These are phyloP conservation scores for Amylostereum chailletii DNA, from an alignment of 1,284 basidiomycete genomes.

Conservation along the genomic window DNA sequence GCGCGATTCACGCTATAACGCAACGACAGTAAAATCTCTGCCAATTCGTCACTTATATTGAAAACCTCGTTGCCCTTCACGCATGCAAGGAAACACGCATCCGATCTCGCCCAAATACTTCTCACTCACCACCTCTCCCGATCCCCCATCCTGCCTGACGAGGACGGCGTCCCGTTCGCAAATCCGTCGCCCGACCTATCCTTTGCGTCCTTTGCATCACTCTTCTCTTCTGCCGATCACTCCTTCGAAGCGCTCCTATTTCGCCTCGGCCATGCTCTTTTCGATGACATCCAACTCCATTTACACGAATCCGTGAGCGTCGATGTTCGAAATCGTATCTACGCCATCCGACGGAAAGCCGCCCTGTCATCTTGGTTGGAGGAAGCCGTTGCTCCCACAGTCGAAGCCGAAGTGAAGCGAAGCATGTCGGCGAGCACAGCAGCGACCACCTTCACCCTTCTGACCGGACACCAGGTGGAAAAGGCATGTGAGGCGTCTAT, in stretches of 20 bases:
- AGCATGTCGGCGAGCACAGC: slow-evolving; percentile 37
- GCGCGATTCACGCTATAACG: slow-evolving; percentile 51
- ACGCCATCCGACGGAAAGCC: slow-evolving; percentile 66
- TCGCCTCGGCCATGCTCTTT: slow-evolving; percentile 84
- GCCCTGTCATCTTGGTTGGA: slow-evolving; percentile 85
- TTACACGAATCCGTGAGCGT: slow-evolving; percentile 44
- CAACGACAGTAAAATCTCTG: slow-evolving; percentile 34
- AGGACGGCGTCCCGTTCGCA: slow-evolving; percentile 50
- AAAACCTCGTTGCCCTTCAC: slow-evolving; percentile 39
- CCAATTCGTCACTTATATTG: slow-evolving; percentile 50
- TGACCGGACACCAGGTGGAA: slow-evolving; percentile 85
- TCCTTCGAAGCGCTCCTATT: slow-evolving; percentile 79
- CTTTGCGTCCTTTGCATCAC: slow-evolving; percentile 72
- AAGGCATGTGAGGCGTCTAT: slow-evolving; percentile 75
- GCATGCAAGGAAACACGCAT: slow-evolving; percentile 25
- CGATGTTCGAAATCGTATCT: slow-evolving; percentile 54
- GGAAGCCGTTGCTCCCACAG: slow-evolving; percentile 60
- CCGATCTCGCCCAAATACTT: slow-evolving; percentile 50
- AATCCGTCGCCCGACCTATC: slow-evolving; percentile 49
- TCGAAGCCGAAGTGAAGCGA: slow-evolving; percentile 70
- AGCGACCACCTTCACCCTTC: slow-evolving; percentile 61
- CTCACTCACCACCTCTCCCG: slow-evolving; percentile 75
- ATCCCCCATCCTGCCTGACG: slow-evolving; percentile 55
- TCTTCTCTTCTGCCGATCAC: slow-evolving; percentile 69
- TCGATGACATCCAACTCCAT: slow-evolving; percentile 75